Conservation (phyloP, 805 yeast species). For the Candida oleophila region DNA sequence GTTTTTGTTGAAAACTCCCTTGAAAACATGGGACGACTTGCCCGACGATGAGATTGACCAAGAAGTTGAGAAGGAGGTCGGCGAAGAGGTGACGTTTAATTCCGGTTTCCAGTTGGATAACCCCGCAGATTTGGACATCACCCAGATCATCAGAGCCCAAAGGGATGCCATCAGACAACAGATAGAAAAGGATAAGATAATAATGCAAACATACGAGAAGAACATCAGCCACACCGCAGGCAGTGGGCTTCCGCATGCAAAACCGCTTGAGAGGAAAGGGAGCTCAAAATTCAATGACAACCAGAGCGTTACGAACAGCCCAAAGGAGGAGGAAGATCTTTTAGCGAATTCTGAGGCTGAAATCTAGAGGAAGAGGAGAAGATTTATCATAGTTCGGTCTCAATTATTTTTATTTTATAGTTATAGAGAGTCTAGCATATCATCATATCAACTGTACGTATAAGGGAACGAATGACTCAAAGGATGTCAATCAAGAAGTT, state of each 20-base stretch:
- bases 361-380: no score
- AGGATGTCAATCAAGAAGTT: no score
- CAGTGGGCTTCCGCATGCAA: not conserved
- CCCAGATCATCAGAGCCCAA: conserved; percentile 37
- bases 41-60: conserved; percentile 41
- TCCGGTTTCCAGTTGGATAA: conserved; percentile 29
- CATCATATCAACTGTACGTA: no score
- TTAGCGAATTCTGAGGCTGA: not conserved
- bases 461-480: no score
- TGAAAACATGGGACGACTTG: conserved; percentile 72
- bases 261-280: conserved; percentile 7
- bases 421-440: no score
- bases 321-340: conserved; percentile 8
- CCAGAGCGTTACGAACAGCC: conserved; percentile 26
- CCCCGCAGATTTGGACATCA: conserved; percentile 39
- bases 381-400: no score
- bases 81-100: conserved; percentile 38
- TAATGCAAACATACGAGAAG: conserved; percentile 39
- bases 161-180: conserved; percentile 34
- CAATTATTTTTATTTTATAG: no score
- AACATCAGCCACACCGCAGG: not conserved
- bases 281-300: conserved; percentile 5
- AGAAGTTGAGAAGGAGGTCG: conserved; percentile 35
- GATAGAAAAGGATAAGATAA: conserved; percentile 40
- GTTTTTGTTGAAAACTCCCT: conserved; percentile 57